Evolutionary conservation across 2,329 filamentous ascomycete genomes (phyloP).

Genomic region (Aschersonia sp.): DNA sequence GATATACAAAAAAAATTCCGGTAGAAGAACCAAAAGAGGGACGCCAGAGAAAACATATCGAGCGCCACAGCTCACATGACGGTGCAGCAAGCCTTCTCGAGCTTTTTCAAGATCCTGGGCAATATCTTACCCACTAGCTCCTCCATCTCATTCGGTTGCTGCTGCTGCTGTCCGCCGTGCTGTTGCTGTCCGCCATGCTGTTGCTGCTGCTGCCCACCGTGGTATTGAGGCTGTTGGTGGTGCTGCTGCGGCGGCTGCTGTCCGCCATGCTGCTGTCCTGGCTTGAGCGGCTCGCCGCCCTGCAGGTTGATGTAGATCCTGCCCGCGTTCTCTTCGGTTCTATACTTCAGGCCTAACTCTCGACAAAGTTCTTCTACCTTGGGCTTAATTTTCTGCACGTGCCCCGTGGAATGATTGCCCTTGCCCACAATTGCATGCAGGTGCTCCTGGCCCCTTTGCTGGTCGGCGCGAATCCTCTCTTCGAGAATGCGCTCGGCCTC

Average conservation of each 20-base stretch:
- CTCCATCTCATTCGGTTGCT: slow-evolving; percentile 18
- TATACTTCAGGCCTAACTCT: slow-evolving; percentile 68
- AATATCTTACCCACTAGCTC: slow-evolving; percentile 45
- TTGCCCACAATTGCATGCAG: slow-evolving; percentile 94
- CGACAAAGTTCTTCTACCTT: slow-evolving; percentile 75
- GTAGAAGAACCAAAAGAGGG: neutral
- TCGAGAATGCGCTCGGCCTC: slow-evolving; percentile 88
- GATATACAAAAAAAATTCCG: too few species aligned
- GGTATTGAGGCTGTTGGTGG: slow-evolving; percentile 11
- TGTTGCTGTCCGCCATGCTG: slow-evolving; percentile 20
- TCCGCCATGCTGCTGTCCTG: slow-evolving; percentile 9
- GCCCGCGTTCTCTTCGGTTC: slow-evolving; percentile 79
- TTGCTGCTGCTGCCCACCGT: slow-evolving; percentile 10
- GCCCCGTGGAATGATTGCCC: slow-evolving; percentile 70
- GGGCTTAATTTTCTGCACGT: slow-evolving; percentile 93
- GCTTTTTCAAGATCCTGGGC: slow-evolving; percentile 43
- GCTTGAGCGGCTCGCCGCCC: slow-evolving; percentile 47
- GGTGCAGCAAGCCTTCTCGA: slow-evolving; percentile 56
- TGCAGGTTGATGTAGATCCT: slow-evolving; percentile 78
- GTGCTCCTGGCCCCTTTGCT: slow-evolving; percentile 59
- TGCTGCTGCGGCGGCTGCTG: slow-evolving; percentile 18
- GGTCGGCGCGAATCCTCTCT: slow-evolving; percentile 67
- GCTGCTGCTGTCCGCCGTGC: slow-evolving; percentile 23
- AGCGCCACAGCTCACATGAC: slow-evolving; percentile 48
- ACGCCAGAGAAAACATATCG: neutral